Percentiles rank a stretch among this genome's conserved stretches.
These are phyloP conservation scores for Phytophthora crassamura DNA, from an alignment of 352 stramenopile species.

Conservation along the genomic window DNA sequence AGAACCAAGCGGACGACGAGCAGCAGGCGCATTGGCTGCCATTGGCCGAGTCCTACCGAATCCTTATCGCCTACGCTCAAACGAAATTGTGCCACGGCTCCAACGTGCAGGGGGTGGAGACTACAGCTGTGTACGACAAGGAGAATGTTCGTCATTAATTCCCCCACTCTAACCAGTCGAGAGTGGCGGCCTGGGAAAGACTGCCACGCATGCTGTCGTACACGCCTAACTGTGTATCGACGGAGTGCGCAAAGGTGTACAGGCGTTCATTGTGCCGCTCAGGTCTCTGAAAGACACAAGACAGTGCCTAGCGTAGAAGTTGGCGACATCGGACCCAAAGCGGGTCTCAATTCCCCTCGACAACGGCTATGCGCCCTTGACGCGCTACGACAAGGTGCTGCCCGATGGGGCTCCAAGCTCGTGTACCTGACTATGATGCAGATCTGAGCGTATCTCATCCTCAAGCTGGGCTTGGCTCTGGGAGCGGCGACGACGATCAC, in stretches of 20 bases:
- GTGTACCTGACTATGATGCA: conserved; percentile 62
- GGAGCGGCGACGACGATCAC: conserved; percentile 45
- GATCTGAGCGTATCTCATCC: conserved; percentile 39
- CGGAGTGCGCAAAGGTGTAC: conserved; percentile 12
- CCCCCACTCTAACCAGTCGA: conserved; percentile 90
- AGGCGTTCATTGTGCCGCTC: conserved; percentile 26
- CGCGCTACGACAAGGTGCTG: conserved; percentile 39
- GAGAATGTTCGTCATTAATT: conserved; percentile 92
- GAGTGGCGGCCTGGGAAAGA: conserved; percentile 93
- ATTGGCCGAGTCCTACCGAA: conserved; percentile 16
- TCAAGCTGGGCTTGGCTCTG: conserved; percentile 20
- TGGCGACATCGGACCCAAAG: conserved; percentile 20
- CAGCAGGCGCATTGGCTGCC: conserved; percentile 21
- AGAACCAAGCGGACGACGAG: conserved; percentile 26
- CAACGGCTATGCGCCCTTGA: conserved; percentile 26
- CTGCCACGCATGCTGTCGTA: conserved; percentile 17
- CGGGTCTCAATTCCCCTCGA: conserved; percentile 23
- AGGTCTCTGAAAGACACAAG: conserved; percentile 21
- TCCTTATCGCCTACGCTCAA: conserved; percentile 21
- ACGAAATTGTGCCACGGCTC: conserved; percentile 22
- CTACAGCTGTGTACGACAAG: conserved; percentile 57
- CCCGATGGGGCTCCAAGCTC: conserved; percentile 63
- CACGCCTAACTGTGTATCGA: conserved; percentile 19
- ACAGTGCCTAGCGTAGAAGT: conserved; percentile 13
- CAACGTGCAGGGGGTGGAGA: conserved; percentile 22